phyloP scores from a whole-genome alignment of 179 eudicot genomes.

The Sideroxylon spinosum region DNA sequence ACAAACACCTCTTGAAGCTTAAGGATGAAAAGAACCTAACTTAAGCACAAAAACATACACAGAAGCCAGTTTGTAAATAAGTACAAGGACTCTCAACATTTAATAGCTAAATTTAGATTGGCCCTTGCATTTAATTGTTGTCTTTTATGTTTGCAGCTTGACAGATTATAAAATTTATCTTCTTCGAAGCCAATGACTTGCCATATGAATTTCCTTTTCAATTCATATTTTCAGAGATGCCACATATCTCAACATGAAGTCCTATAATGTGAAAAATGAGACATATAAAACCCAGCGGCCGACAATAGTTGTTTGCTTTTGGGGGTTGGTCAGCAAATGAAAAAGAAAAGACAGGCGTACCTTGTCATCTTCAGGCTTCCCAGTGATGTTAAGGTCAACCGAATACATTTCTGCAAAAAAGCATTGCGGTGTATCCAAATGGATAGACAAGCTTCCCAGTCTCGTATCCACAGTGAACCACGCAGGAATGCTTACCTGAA shows the following conservation, averaged over 20 bases:
- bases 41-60: background rate
- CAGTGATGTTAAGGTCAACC: constrained; percentile 70
- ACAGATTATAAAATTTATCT: constrained; percentile 1
- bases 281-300: no score
- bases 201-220: background rate
- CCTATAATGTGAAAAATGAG: background rate
- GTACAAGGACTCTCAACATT: background rate
- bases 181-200: background rate
- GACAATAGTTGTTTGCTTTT: background rate
- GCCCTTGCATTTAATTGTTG: background rate
- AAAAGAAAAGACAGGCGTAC: constrained; percentile 26
- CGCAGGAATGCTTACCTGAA: constrained; percentile 91
- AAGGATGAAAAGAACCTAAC: background rate
- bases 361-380: constrained; percentile 97
- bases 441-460: constrained; percentile 92
- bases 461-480: constrained; percentile 93
- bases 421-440: constrained; percentile 98
- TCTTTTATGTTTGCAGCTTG: background rate
- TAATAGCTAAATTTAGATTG: background rate
- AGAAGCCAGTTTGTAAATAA: background rate
- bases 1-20: constrained; percentile 8
- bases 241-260: background rate
- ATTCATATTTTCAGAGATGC: background rate
- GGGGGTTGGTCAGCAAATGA: background rate
- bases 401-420: constrained; percentile 99